These are phyloP conservation scores for Lipomyces chichibuensis DNA, from an alignment of 805 yeast genomes.

Conservation along the genomic window DNA sequence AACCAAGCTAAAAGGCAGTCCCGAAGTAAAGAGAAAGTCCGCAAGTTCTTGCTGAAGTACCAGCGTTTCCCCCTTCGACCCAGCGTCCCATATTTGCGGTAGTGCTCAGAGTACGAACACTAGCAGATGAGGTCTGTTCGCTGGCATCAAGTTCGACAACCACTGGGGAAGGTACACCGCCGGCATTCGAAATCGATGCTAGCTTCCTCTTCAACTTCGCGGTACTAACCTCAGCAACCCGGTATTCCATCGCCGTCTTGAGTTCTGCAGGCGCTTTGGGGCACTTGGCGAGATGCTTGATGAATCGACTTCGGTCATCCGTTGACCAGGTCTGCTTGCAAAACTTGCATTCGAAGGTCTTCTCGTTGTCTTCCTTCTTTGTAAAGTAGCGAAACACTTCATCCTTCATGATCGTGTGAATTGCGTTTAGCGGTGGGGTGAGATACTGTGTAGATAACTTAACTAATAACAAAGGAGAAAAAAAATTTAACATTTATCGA, in stretches of 20 bases:
- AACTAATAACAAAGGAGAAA: too few relatives aligned
- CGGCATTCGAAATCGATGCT: too few relatives aligned
- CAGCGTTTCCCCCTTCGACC: neutral
- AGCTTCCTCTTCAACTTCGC: neutral
- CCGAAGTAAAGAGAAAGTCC: neutral
- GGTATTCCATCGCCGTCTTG: neutral
- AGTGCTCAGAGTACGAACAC: neutral
- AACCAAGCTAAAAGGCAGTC: neutral
- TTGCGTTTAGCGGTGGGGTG: too few relatives aligned
- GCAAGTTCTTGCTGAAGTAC: constrained; percentile 2
- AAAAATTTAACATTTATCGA: too few relatives aligned
- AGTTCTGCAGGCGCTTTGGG: neutral
- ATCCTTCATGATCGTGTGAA: constrained; percentile 2
- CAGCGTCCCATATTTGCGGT: constrained; percentile 4
- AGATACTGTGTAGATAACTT: too few relatives aligned
- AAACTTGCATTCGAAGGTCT: neutral
- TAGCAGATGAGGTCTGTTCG: constrained; percentile 1
- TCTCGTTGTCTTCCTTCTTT: neutral
- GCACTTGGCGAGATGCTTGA: constrained; percentile 1
- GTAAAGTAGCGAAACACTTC: neutral
- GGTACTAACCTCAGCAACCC: constrained; percentile 1
- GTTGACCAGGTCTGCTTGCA: neutral
- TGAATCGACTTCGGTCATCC: neutral
- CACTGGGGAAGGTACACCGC: neutral
- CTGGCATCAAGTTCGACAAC: neutral